phyloP scores from a whole-genome alignment of 2,329 filamentous ascomycete genomes.

The Aspergillus pseudotamarii region DNA sequence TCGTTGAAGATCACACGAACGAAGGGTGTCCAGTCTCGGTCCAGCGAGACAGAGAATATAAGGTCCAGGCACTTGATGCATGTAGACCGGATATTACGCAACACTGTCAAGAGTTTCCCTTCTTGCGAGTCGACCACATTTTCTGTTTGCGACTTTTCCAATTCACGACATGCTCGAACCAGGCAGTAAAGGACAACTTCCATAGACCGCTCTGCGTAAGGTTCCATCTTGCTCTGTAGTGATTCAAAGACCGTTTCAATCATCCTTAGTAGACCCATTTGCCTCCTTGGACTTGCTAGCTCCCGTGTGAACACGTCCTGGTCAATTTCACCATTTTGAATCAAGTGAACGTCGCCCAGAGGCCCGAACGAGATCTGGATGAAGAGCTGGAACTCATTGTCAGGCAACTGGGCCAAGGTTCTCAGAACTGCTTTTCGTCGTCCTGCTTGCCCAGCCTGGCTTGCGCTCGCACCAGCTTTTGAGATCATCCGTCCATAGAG shows the following conservation, averaged over 20 bases:
- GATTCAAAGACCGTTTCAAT: slow-evolving; percentile 83
- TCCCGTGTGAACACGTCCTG: slow-evolving; percentile 61
- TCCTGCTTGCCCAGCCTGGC: slow-evolving; percentile 77
- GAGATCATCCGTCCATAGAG: slow-evolving; percentile 89
- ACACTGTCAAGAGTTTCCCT: slow-evolving; percentile 34
- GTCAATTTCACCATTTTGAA: slow-evolving; percentile 54
- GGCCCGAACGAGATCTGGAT: slow-evolving; percentile 78
- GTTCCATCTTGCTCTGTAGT: slow-evolving; percentile 71
- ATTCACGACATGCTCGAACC: slow-evolving; percentile 65
- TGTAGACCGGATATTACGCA: slow-evolving; percentile 54
- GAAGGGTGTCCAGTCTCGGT: slow-evolving; percentile 73
- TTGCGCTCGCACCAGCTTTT: slow-evolving; percentile 74
- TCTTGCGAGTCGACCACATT: slow-evolving; percentile 33
- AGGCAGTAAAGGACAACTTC: slow-evolving; percentile 82
- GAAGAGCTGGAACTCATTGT: slow-evolving; percentile 77
- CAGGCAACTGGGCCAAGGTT: slow-evolving; percentile 74
- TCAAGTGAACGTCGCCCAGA: slow-evolving; percentile 63
- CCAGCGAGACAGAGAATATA: slow-evolving; percentile 73
- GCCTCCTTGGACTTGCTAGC: slow-evolving; percentile 70
- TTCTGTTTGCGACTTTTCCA: slow-evolving; percentile 37
- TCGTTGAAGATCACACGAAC: slow-evolving; percentile 71
- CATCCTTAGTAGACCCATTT: slow-evolving; percentile 92
- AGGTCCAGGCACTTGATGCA: slow-evolving; percentile 82
- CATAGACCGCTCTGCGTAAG: slow-evolving; percentile 69
- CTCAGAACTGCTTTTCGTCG: slow-evolving; percentile 74